Evolutionary conservation across 768 basidiomycete species (phyloP).

Genomic region (Agrocybe pediades): DNA sequence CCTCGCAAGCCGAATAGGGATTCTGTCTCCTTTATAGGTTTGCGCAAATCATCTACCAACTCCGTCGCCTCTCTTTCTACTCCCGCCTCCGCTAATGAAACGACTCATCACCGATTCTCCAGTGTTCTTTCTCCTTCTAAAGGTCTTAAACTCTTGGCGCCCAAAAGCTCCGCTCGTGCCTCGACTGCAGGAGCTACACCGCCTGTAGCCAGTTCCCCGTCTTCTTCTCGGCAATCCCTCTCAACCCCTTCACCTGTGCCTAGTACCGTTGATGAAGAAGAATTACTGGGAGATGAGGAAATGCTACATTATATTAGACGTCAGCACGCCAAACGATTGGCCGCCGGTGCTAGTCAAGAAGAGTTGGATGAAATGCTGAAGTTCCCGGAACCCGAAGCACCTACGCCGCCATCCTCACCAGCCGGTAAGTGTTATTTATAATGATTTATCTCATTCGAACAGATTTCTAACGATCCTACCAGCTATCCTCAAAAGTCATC

Average conservation of each 20-base stretch:
- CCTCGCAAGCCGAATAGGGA: conserved; percentile 75
- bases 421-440: conserved; percentile 51
- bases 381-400: conserved; percentile 89
- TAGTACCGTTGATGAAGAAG: conserved; percentile 81
- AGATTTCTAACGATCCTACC: conserved; percentile 14
- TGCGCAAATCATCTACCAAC: conserved; percentile 82
- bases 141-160: conserved; percentile 77
- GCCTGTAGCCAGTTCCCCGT: conserved; percentile 55
- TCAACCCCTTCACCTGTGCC: conserved; percentile 87
- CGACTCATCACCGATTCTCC: conserved; percentile 60
- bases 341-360: conserved; percentile 79
- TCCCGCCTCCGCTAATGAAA: conserved; percentile 34
- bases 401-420: conserved; percentile 65
- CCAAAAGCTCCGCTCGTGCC: conserved; percentile 65
- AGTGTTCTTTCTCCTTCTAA: conserved; percentile 86
- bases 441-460: background rate
- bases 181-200: conserved; percentile 56
- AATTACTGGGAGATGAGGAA: conserved; percentile 90
- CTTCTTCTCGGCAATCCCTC: conserved; percentile 72
- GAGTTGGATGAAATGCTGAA: conserved; percentile 86
- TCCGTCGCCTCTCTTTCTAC: conserved; percentile 74
- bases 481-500: conserved; percentile 70
- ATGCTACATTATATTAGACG: conserved; percentile 94
- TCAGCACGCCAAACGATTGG: conserved; percentile 86
- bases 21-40: conserved; percentile 73